Base-by-base conservation (phyloP, 129 eudicot species). In the Chrysanthemum lavandulifolium region DNA sequence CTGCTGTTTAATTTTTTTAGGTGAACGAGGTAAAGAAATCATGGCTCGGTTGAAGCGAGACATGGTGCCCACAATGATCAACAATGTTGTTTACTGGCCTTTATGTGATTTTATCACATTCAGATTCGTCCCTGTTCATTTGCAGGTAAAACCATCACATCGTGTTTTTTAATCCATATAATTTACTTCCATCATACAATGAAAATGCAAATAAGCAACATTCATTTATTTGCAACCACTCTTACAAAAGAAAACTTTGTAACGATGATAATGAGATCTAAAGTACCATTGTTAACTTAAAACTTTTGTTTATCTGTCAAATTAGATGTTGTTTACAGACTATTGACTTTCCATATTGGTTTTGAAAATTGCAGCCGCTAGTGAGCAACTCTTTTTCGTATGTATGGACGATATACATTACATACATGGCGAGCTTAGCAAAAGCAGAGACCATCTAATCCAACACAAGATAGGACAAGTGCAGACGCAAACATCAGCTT, bases 31-130 rank as follows among this genome's bases (percentile, higher is more conserved):
- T 11, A 33, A 72, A 13, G 99, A 88, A 71, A 88, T 95, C 5
- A 45, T 83, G 61, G 96, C 91, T 13, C 65, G 97, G 69, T 76
- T 90, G 80, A 90, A 80, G 74, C 83, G 99, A 49, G 99, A 95
- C 73, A 74, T 90, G 86, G 54, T 90, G 19, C 97, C 99, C 6
- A 95, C 99, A 50, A 74, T 90, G 86, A 82, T 83, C 18, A 94
- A 72, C 75, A 96, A 96, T 51, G 80, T 78, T 53, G 80, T 94
- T 84, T 90, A 88, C 81, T 90, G 99, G 99, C 99, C 99, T 0
- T 5, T 88, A 6, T 95, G 99, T 81, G 99, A 95, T 80, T 95
- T 95, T 57, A 66, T 95, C 62, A 95, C 99, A 18, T 95, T 95
- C 87, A 95, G 81, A 87, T 88, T 90, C 73, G 74, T 86, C 50